Evolutionary conservation across 306 rosid species (phyloP).

Genomic region (Vigna radiata): DNA sequence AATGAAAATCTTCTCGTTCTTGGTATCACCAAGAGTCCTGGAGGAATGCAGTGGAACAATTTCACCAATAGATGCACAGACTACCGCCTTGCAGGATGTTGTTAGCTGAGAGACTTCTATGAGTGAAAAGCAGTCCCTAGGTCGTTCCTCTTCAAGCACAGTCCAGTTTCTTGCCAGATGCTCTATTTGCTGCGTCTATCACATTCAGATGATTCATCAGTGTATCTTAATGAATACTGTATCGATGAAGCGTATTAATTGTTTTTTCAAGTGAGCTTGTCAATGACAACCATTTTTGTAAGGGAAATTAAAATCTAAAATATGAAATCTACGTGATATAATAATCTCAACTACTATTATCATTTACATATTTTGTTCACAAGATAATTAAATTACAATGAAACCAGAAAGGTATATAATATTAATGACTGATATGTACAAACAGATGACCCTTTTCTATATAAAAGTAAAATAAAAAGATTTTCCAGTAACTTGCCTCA

Average conservation of each 20-base stretch:
- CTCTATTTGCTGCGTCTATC: slow-evolving; percentile 42
- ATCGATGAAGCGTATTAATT: slow-evolving; percentile 27
- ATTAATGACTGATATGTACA: slow-evolving; percentile 1
- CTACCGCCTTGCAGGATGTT: slow-evolving; percentile 58
- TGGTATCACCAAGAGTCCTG: slow-evolving; percentile 42
- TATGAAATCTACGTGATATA: background rate
- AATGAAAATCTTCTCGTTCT: slow-evolving; percentile 65
- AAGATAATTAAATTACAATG: background rate
- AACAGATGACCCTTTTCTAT: slow-evolving; percentile 14
- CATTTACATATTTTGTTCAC: background rate
- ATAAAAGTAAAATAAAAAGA: background rate
- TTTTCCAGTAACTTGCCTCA: background rate
- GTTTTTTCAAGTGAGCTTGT: slow-evolving; percentile 8
- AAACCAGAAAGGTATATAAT: background rate
- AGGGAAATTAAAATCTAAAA: background rate
- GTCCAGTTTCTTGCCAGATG: slow-evolving; percentile 68
- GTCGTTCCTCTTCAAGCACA: slow-evolving; percentile 55
- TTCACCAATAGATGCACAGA: slow-evolving; percentile 75
- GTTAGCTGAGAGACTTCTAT: slow-evolving; percentile 56
- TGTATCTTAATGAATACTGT: slow-evolving; percentile 20
- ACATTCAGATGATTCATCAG: slow-evolving; percentile 39
- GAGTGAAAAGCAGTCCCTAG: slow-evolving; percentile 58
- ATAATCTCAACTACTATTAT: slow-evolving; percentile 5
- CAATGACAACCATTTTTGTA: slow-evolving; percentile 16
- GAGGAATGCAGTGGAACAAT: slow-evolving; percentile 48